These are phyloP conservation scores for Hypomyces perniciosus DNA, from an alignment of 2,329 filamentous ascomycete genomes.

Conservation along the genomic window DNA sequence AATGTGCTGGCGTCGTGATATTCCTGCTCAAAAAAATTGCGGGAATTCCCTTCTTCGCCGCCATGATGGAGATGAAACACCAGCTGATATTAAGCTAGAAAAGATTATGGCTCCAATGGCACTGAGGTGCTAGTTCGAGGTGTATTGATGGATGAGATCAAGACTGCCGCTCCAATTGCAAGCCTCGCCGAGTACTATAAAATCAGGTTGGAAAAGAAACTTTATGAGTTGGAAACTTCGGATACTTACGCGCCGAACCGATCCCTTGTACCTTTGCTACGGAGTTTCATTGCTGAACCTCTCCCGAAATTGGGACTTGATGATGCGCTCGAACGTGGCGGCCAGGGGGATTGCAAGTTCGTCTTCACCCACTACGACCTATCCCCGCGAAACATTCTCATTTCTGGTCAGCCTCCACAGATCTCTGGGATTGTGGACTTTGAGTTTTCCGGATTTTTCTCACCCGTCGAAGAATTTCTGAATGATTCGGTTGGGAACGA, in stretches of 20 bases:
- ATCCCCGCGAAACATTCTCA: constrained; percentile 18
- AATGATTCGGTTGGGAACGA: constrained; percentile 11
- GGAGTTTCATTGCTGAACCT: constrained; percentile 1
- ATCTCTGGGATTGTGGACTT: constrained; percentile 20
- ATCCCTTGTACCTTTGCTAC: neutral
- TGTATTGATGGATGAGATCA: constrained; percentile 10
- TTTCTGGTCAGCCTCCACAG: constrained; percentile 8
- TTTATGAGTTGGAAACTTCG: constrained; percentile 6
- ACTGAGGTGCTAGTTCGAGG: constrained; percentile 1
- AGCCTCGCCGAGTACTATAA: constrained; percentile 11
- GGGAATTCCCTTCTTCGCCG: constrained; percentile 10
- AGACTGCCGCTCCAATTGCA: constrained; percentile 11
- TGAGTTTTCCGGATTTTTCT: constrained; percentile 21
- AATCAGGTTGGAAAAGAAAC: constrained; percentile 10
- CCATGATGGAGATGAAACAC: neutral
- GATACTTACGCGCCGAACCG: constrained; percentile 7
- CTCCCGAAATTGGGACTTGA: constrained; percentile 12
- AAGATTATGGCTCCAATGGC: neutral
- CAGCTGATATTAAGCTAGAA: neutral
- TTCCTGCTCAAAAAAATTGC: constrained; percentile 14
- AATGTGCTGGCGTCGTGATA: constrained; percentile 14
- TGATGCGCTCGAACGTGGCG: neutral
- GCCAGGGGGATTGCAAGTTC: neutral
- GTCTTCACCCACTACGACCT: constrained; percentile 21
- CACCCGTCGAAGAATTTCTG: constrained; percentile 17